Evolutionary conservation across 805 yeast species (phyloP), one percentile per base, ranked within the genome.

Genomic region (Kurtzmaniella fragi): DNA sequence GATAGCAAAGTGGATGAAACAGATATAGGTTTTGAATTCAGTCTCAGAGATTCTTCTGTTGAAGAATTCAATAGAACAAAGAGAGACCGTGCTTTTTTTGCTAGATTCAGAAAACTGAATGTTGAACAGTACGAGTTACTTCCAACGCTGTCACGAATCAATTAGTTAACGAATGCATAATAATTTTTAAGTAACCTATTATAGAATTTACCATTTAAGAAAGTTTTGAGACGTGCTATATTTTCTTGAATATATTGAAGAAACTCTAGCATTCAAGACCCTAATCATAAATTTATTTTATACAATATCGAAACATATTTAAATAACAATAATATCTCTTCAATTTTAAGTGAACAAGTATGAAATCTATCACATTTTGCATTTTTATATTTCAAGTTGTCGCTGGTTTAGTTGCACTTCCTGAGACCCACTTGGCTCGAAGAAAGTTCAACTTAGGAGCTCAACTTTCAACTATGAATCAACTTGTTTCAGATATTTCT

Each of bases 21-120:
- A 2, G 48, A 46, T 6, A 40, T 39, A 23, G 46, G 42, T 29
- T 41, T 44, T 5, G 49, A 44, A 14, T 61, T 62, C 36, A 53
- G 54, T 42, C 54, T 62, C 39, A 53, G 54, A 35, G 32, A 43
- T 17, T 55, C 56, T 3, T 48, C 49, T n/a, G 14, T 47, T 5
- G 54, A 48, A 17, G 63, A 62, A 31, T 61, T 59, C 35, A 50
- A 56, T 33, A 20, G 23, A 32, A 26, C 41, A 17, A 47, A 42
- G 37, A 43, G 46, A 35, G 37, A 36, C 10, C 32, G 42, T 6
- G 20, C 15, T 16, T 36, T 36, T 12, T 36, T 4, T 13, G 9
- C 8, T 7, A n/a, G 13, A 11, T 26, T 35, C 17, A 28, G 38
- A 17, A 35, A 14, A 4, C 7, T 13, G 32, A 28, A 34, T 10